phyloP scores from a whole-genome alignment of 2,329 filamentous ascomycete species.

The Xylaria sp. region DNA sequence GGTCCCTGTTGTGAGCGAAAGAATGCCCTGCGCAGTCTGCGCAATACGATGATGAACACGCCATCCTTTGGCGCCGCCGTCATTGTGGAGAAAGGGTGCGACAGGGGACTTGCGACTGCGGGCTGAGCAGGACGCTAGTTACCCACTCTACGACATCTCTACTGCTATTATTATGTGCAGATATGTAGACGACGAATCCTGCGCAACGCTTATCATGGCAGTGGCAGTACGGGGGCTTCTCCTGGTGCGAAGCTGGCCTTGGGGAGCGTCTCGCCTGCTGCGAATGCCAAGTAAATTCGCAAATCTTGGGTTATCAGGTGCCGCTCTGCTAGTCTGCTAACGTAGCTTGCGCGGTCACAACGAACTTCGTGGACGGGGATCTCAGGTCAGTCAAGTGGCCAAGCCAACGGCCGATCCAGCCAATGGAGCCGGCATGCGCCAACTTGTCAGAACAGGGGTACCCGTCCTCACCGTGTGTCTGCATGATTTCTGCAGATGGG shows the following conservation, averaged over 20 bases:
- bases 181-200: constrained; percentile 13
- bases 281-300: constrained; percentile 25
- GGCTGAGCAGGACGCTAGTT: constrained; percentile 15
- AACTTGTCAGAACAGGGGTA: constrained; percentile 47
- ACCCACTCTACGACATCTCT: constrained; percentile 5
- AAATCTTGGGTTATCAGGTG: constrained; percentile 42
- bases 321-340: constrained; percentile 35
- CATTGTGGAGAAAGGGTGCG: constrained; percentile 38
- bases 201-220: constrained; percentile 17
- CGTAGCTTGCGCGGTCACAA: constrained; percentile 42
- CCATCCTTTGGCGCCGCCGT: constrained; percentile 35
- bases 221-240: constrained; percentile 5
- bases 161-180: constrained; percentile 11
- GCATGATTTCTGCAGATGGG: constrained; percentile 40
- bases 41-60: constrained; percentile 36
- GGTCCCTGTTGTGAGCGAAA: constrained; percentile 12
- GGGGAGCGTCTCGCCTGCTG: constrained; percentile 30
- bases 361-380: constrained; percentile 46
- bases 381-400: constrained; percentile 48
- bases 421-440: constrained; percentile 46
- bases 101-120: constrained; percentile 32
- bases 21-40: constrained; percentile 31
- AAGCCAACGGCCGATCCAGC: constrained; percentile 45
- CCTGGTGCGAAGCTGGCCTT: constrained; percentile 14
- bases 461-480: constrained; percentile 35